phyloP scores from a whole-genome alignment of 2,329 filamentous ascomycete genomes.

The Fusarium avenaceum region DNA sequence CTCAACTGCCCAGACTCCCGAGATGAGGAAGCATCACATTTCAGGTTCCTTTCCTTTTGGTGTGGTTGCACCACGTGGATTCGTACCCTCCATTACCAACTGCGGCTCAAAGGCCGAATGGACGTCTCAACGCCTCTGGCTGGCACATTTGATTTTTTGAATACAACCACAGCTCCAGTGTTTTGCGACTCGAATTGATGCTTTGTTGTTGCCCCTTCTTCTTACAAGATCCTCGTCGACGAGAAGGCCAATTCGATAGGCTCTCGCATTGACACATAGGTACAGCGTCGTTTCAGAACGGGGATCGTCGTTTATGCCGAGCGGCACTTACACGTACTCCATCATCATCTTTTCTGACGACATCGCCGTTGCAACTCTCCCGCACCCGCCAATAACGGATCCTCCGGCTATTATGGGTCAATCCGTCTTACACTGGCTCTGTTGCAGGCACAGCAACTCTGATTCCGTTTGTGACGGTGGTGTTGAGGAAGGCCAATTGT shows the following conservation, averaged over 20 bases:
- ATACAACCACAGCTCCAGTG: constrained; percentile 29
- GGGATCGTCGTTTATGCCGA: constrained; percentile 28
- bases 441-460: background rate
- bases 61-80: constrained; percentile 49
- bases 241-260: constrained; percentile 35
- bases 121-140: constrained; percentile 30
- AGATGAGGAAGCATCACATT: constrained; percentile 13
- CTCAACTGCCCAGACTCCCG: background rate
- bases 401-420: constrained; percentile 25
- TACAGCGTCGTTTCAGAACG: constrained; percentile 36
- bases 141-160: constrained; percentile 13
- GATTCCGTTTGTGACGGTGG: constrained; percentile 31
- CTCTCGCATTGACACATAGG: constrained; percentile 38
- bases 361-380: constrained; percentile 21
- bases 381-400: constrained; percentile 31
- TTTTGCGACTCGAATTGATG: constrained; percentile 14
- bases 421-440: constrained; percentile 30
- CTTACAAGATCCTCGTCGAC: constrained; percentile 14
- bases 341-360: constrained; percentile 33
- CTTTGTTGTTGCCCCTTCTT: constrained; percentile 14
- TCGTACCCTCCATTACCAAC: constrained; percentile 31
- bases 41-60: constrained; percentile 8
- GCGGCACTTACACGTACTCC: constrained; percentile 42
- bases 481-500: constrained; percentile 16
- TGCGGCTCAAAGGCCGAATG: constrained; percentile 44